A percentile compares a stretch with the other conserved stretches of the same genome.
Evolutionary conservation across 306 rosid species (phyloP).

Genomic region (Vigna reflexopilosa): DNA sequence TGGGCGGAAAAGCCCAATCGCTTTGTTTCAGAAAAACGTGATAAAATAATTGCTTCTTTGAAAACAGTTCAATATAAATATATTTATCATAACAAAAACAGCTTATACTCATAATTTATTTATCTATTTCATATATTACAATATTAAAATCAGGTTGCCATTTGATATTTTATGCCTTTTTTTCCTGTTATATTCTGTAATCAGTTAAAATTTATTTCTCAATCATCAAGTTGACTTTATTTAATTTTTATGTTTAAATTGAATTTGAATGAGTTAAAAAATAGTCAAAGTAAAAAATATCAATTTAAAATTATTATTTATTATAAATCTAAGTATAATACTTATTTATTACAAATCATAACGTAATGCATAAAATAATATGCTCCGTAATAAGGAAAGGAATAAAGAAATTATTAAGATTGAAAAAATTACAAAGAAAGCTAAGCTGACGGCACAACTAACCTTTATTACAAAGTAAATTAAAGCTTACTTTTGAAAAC

Average conservation of each 20-base stretch:
- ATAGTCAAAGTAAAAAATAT: neutral
- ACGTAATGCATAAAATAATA: neutral
- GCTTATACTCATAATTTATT: neutral
- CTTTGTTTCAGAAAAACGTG: neutral
- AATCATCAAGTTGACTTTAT: neutral
- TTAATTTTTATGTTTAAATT: neutral
- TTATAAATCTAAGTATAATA: neutral
- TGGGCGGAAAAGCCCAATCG: conserved; percentile 22
- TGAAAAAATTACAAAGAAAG: neutral
- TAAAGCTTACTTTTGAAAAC: conserved; percentile 9
- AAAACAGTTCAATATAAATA: neutral
- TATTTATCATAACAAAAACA: neutral
- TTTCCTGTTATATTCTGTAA: no score
- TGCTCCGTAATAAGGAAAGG: neutral
- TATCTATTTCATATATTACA: neutral
- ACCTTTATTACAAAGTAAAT: conserved; percentile 21
- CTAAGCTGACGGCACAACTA: conserved; percentile 20
- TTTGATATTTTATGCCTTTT: no score
- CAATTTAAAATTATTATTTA: neutral
- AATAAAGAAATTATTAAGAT: neutral
- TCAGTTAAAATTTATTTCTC: neutral
- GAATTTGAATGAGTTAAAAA: neutral
- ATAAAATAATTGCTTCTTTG: neutral
- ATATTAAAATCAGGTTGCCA: no score
- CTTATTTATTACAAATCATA: neutral